Evolutionary conservation across 805 yeast species (phyloP), one percentile per base, ranked within the genome.

Genomic region (Jamesozyma spencerorum): DNA sequence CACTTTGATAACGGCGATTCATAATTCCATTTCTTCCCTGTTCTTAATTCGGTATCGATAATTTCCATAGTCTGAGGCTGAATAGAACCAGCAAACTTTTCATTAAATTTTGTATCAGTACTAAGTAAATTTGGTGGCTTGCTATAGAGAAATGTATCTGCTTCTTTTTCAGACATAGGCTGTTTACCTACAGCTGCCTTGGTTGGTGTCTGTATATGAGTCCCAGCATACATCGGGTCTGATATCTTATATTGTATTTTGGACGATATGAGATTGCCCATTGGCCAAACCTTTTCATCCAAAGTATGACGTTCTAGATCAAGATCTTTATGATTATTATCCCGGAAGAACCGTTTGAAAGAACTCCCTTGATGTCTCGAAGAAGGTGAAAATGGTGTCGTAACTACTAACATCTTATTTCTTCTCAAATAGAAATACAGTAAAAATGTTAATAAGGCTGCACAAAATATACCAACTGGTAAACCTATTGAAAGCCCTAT

Each of bases 1-100:
- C 64, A 59, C 39, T 53, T 50, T 8, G 63, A 57, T 11, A 60
- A 41, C 4, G 65, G 65, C 2, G 65, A 60, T n/a, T 51, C 51
- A 41, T 59, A 60, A 24, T 43, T 49, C 64, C 64, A 60, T 37
- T 48, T 48, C 12, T 27, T 35, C 13, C 32, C 24, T 18, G 40
- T 6, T 15, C 14, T 30, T 11, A 5, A 5, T 5, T 5, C n/a
- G 4, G 13, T 15, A 19, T 30, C 39, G 8, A 26, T 12, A 5
- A 43, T 18, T 22, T 19, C 36, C 13, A n/a, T 27, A 19, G 12
- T 22, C 19, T 37, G 44, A 3, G 17, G 33, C n/a, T 19, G 19
- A 10, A 12, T 32, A 29, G 33, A 14, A 12, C 33, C 33, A 15
- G 18, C 15, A 4, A 15, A 30, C 6, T 30, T n/a, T n/a, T n/a